Conservation (phyloP, 805 yeast genomes). For the Teunomyces cretensis region DNA sequence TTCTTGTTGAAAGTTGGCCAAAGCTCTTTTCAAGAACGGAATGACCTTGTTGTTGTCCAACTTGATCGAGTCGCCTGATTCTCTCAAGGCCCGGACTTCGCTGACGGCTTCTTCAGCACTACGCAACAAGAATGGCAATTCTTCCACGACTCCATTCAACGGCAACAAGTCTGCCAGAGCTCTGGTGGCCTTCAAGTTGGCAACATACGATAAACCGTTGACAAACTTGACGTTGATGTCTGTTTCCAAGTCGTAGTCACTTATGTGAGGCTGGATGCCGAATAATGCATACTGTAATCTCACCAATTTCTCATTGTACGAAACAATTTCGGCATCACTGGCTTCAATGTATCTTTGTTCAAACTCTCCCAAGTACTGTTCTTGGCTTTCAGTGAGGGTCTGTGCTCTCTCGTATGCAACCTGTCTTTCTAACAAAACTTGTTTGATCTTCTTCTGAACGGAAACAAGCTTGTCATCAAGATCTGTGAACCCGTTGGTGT, state of each 20-base stretch:
- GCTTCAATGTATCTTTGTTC: conserved; percentile 53
- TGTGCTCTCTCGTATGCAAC: conserved; percentile 64
- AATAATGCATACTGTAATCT: conserved; percentile 80
- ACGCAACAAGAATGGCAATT: conserved; percentile 40
- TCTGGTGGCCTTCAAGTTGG: conserved; percentile 60
- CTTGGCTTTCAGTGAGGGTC: conserved; percentile 43
- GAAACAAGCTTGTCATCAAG: conserved; percentile 38
- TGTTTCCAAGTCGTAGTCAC: conserved; percentile 54
- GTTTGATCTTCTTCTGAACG: conserved; percentile 62
- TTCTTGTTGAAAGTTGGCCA: conserved; percentile 14
- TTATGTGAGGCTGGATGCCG: conserved; percentile 74
- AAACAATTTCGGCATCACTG: conserved; percentile 49
- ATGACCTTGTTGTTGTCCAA: conserved; percentile 42
- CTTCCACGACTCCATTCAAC: conserved; percentile 41
- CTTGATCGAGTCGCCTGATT: conserved; percentile 23
- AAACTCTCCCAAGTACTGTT: conserved; percentile 56
- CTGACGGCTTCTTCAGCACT: conserved; percentile 41
- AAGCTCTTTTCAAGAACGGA: conserved; percentile 36
- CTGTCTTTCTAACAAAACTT: conserved; percentile 84
- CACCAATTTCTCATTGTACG: conserved; percentile 63
- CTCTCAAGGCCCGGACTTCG: conserved; percentile 51
- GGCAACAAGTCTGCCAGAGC: conserved; percentile 30
- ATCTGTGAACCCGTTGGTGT: conserved; percentile 38
- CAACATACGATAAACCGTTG: conserved; percentile 67
- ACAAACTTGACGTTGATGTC: conserved; percentile 51